phyloP scores from a whole-genome alignment of 805 yeast species.

The Saccharomycopsis sp. region DNA sequence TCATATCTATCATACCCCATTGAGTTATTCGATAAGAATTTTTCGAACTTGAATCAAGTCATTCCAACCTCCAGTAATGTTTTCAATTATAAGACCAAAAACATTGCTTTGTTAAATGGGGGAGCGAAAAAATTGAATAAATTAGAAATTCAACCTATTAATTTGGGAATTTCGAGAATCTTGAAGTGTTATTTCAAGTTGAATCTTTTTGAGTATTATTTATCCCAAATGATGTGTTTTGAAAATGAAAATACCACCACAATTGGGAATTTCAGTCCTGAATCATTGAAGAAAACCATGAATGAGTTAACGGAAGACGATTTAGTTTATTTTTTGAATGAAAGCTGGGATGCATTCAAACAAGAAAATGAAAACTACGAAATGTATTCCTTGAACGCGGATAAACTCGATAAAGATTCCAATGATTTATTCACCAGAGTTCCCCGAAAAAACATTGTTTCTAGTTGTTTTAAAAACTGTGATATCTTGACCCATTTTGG shows the following conservation, averaged over 20 bases:
- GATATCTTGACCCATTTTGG: constrained; percentile 5
- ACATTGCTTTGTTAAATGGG: constrained; percentile 11
- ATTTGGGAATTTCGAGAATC: constrained; percentile 25
- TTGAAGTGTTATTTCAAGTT: constrained; percentile 24
- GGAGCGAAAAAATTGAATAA: constrained; percentile 12
- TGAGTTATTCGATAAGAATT: constrained; percentile 13
- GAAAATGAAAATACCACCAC: background rate
- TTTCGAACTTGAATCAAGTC: constrained; percentile 9
- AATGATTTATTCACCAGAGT: background rate
- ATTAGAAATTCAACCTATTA: constrained; percentile 24
- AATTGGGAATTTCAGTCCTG: constrained; percentile 3
- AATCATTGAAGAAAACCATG: constrained; percentile 4
- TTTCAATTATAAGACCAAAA: constrained; percentile 7
- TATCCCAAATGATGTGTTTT: constrained; percentile 9
- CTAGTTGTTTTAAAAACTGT: constrained; percentile 14
- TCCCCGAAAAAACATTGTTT: constrained; percentile 9
- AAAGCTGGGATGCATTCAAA: constrained; percentile 19
- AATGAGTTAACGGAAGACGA: constrained; percentile 20
- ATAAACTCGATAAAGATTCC: background rate
- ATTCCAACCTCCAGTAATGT: background rate
- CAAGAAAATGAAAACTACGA: constrained; percentile 12
- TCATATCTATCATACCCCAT: constrained; percentile 13
- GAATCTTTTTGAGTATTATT: constrained; percentile 17
- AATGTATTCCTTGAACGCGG: constrained; percentile 4
- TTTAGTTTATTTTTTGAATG: constrained; percentile 20